Evolutionary conservation across 768 basidiomycete species (phyloP), one percentile per base, ranked within the genome.

Genomic region (Lactarius indigo): DNA sequence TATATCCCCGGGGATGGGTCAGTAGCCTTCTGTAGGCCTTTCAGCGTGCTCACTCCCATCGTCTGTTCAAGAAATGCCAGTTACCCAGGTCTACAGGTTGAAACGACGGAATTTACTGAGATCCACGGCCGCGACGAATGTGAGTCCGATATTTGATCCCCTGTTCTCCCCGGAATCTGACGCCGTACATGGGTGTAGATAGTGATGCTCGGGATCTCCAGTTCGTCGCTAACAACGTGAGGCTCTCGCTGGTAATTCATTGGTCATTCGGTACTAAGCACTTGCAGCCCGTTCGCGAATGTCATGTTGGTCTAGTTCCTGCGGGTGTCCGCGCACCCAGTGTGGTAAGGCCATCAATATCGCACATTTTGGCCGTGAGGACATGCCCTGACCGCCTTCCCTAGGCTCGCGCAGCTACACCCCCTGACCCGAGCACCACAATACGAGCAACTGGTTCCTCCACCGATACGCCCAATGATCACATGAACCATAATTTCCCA

Each of bases 21-120:
- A 15, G 62, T 73, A 8, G 63, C 69, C n/a, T 61, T 61, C 23
- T 73, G 72, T 69, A 41, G n/a, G 68, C 50, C 37, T 15, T 15
- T 23, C 13, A 17, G 10, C 35, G 6, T 54, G 0, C 18, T 17
- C 23, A 44, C 35, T 20, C 35, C 47, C 31, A 28, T 52, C 17
- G 4, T 59, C 1, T 54, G 39, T 15, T 59, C 9, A 37, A 7
- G 41, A 65, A 64, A 56, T 41, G 54, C 59, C 0, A 64, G 64
- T 13, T 58, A 61, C 20, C 54, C 47, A 13, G 59, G 37, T 9
- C 63, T 37, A 50, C 26, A 54, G 3, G 18, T 4, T 15, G 57
- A 52, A 2, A 56, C 5, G 28, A 44, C 23, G 15, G 57, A 66
- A 35, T 44, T 8, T 1, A 55, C 23, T n/a, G 65, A 63, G 30